These are phyloP conservation scores for Globisporangium iwayamae DNA, from an alignment of 352 stramenopile species.

Conservation along the genomic window DNA sequence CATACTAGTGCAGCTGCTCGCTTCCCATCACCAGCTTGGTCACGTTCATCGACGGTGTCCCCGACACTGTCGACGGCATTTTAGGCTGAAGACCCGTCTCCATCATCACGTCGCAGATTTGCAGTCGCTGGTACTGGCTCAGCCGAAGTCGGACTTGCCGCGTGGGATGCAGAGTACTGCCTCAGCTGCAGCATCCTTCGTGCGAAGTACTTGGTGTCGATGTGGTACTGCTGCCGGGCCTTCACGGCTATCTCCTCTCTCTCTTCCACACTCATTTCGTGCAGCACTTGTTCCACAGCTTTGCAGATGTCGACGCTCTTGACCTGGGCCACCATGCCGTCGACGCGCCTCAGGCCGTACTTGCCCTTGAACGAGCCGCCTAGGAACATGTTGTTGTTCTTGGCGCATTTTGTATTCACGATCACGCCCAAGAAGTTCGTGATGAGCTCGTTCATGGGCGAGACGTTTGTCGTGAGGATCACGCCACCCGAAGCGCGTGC, in stretches of 20 bases:
- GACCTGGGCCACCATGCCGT: slow-evolving; percentile 30
- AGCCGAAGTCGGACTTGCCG: neutral
- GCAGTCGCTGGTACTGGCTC: neutral
- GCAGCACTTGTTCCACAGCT: slow-evolving; percentile 32
- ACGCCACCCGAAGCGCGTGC: slow-evolving; percentile 37
- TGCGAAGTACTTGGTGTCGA: slow-evolving; percentile 48
- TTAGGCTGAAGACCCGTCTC: neutral
- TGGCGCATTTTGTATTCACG: slow-evolving; percentile 6
- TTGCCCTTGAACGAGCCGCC: slow-evolving; percentile 22
- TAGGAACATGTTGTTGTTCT: slow-evolving; percentile 28
- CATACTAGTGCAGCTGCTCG: too few relatives aligned
- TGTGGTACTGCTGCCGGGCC: slow-evolving; percentile 38
- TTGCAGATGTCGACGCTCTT: slow-evolving; percentile 28
- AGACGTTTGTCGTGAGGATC: slow-evolving; percentile 37
- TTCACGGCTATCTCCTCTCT: slow-evolving; percentile 24
- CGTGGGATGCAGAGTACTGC: neutral
- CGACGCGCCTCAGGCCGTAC: slow-evolving; percentile 25
- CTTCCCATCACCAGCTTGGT: too few relatives aligned
- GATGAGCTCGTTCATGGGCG: slow-evolving; percentile 60
- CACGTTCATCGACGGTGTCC: too few relatives aligned
- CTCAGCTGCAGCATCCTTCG: slow-evolving; percentile 28
- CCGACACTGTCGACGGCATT: neutral
- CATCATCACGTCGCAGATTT: neutral
- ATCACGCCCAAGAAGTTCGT: neutral
- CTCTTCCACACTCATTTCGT: slow-evolving; percentile 21